These are phyloP conservation scores for Trichoderma citrinoviride DNA, from an alignment of 2,329 filamentous ascomycete species.

Conservation along the genomic window DNA sequence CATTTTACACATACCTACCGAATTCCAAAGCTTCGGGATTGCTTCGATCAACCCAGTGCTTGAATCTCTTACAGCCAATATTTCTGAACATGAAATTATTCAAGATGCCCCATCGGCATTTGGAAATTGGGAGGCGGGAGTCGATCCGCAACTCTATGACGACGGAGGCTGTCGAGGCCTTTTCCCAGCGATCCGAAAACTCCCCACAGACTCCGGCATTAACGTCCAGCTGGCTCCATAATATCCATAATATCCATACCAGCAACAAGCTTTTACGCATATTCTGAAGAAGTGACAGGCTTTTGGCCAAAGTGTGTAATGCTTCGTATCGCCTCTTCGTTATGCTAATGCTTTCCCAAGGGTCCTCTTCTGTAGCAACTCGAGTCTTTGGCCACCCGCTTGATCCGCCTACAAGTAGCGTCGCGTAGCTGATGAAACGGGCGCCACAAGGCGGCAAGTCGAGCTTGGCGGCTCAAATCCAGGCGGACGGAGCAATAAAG, in stretches of 20 bases:
- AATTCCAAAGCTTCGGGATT: background rate
- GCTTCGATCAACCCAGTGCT: too few species aligned
- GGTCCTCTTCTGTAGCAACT: too few species aligned
- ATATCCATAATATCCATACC: slow-evolving; percentile 1
- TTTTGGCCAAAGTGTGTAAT: too few species aligned
- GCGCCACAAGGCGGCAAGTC: slow-evolving; percentile 1
- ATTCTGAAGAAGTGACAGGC: background rate
- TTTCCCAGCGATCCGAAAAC: background rate
- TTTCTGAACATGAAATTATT: too few species aligned
- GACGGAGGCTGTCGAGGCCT: background rate
- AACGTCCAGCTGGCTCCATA: background rate
- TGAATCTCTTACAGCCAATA: too few species aligned
- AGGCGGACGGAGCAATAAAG: background rate
- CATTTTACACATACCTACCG: background rate
- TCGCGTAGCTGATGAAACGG: background rate
- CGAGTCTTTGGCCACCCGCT: background rate
- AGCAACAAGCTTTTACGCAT: background rate
- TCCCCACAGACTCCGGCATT: background rate
- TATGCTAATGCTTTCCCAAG: too few species aligned
- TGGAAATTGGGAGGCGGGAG: background rate
- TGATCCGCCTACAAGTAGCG: background rate
- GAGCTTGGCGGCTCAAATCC: slow-evolving; percentile 1
- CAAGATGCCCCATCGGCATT: too few species aligned
- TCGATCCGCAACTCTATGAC: background rate
- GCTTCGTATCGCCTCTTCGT: too few species aligned